Conservation (phyloP, 805 yeast species). For the Ogataea corticis region DNA sequence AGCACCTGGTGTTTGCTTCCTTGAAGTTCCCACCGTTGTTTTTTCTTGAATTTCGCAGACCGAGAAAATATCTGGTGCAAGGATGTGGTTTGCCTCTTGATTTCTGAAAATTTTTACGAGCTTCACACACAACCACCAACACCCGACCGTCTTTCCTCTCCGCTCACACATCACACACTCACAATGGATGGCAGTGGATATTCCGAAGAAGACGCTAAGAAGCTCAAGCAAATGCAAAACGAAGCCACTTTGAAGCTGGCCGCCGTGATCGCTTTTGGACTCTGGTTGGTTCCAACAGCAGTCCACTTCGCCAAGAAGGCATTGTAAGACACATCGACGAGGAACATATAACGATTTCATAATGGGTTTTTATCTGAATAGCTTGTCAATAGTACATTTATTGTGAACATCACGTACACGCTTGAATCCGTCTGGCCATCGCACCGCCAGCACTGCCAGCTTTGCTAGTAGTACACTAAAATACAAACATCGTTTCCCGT, state of each 20-base stretch:
- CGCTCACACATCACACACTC: slow-evolving; percentile 5
- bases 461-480: slow-evolving; percentile 4
- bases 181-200: slow-evolving; percentile 28
- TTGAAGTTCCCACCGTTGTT: not conserved
- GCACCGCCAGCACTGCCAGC: not conserved
- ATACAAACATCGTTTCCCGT: not conserved
- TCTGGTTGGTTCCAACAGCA: slow-evolving; percentile 59
- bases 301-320: slow-evolving; percentile 54
- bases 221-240: slow-evolving; percentile 62
- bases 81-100: not conserved
- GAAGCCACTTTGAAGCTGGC: slow-evolving; percentile 60
- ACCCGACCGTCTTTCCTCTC: not conserved
- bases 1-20: not conserved
- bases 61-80: not conserved
- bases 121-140: no score
- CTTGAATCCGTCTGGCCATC: no score
- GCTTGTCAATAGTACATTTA: slow-evolving; percentile 13
- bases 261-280: slow-evolving; percentile 60
- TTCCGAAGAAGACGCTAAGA: slow-evolving; percentile 43
- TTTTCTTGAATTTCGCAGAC: not conserved
- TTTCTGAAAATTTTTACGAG: not conserved
- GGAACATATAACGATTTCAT: not conserved
- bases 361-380: slow-evolving; percentile 1
- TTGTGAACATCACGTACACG: not conserved
- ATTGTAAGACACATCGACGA: slow-evolving; percentile 14